These are phyloP conservation scores for Alternaria gansuensis DNA, from an alignment of 2,329 filamentous ascomycete species.

Conservation along the genomic window DNA sequence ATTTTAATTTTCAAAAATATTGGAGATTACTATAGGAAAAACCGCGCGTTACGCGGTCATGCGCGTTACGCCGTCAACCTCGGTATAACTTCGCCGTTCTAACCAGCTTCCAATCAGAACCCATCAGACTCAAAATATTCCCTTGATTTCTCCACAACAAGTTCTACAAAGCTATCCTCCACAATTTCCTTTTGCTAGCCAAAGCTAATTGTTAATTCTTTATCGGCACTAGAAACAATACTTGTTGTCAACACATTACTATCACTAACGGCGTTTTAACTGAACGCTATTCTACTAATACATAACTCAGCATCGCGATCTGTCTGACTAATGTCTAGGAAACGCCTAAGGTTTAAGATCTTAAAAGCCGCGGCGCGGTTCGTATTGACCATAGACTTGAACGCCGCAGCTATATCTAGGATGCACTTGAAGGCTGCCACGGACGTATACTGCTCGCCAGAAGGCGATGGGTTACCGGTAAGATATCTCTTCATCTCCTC, in stretches of 20 bases:
- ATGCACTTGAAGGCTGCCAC: conserved; percentile 21
- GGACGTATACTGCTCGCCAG: conserved; percentile 18
- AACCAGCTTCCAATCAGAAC: not conserved
- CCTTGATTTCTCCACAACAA: not conserved
- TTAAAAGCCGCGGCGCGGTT: conserved; percentile 53
- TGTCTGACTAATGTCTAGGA: conserved; percentile 16
- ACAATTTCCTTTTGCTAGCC: conserved; percentile 55
- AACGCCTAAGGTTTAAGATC: conserved; percentile 56
- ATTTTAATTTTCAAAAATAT: too few relatives aligned
- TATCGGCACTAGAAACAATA: conserved; percentile 52
- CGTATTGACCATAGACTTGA: conserved; percentile 52
- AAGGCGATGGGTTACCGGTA: conserved; percentile 15
- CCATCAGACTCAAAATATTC: not conserved
- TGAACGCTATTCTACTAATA: conserved; percentile 55
- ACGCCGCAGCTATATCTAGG: conserved; percentile 38
- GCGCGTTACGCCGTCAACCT: too few relatives aligned
- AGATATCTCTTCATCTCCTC: conserved; percentile 15
- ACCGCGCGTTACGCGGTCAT: too few relatives aligned
- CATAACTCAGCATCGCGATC: conserved; percentile 12
- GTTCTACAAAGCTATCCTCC: conserved; percentile 26
- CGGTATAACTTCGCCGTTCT: too few relatives aligned
- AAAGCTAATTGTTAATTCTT: conserved; percentile 52
- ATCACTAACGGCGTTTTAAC: conserved; percentile 53
- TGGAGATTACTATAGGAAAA: too few relatives aligned
- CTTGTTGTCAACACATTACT: conserved; percentile 54